These are phyloP conservation scores for Intubia oerlemansii DNA, from an alignment of 2,329 filamentous ascomycete genomes.

Conservation along the genomic window DNA sequence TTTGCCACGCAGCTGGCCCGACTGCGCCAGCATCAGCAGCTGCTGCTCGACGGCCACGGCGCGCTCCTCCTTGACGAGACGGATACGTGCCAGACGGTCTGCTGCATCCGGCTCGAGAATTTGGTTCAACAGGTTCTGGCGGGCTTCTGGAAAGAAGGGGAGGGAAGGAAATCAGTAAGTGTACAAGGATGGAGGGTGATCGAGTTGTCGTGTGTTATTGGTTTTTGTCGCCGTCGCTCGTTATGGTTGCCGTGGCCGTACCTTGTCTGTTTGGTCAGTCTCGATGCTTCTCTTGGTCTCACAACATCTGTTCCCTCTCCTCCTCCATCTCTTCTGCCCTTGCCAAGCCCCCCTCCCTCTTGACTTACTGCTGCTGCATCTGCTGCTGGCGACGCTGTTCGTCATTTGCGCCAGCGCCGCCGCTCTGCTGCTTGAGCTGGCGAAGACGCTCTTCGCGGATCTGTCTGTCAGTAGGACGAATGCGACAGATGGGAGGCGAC, in stretches of 20 bases:
- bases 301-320: too few species aligned
- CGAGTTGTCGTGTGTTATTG: too few species aligned
- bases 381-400: constrained; percentile 25
- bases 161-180: neutral
- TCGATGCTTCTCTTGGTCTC: too few species aligned
- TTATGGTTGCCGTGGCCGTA: too few species aligned
- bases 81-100: constrained; percentile 82
- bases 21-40: constrained; percentile 74
- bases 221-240: too few species aligned
- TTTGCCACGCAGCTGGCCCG: constrained; percentile 68
- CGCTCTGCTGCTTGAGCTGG: constrained; percentile 63
- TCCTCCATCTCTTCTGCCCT: too few species aligned
- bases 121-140: constrained; percentile 60
- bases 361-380: constrained; percentile 12
- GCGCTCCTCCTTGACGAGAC: constrained; percentile 82
- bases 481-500: neutral
- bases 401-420: constrained; percentile 22
- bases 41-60: constrained; percentile 82
- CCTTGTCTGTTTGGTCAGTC: too few species aligned
- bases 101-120: constrained; percentile 89
- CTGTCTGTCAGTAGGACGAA: constrained; percentile 19
- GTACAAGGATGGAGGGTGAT: neutral
- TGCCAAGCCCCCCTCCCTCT: too few species aligned
- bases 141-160: constrained; percentile 20
- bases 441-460: constrained; percentile 83